Base-by-base conservation (phyloP, 305 asterid genomes). In the Fraxinus latifolia region DNA sequence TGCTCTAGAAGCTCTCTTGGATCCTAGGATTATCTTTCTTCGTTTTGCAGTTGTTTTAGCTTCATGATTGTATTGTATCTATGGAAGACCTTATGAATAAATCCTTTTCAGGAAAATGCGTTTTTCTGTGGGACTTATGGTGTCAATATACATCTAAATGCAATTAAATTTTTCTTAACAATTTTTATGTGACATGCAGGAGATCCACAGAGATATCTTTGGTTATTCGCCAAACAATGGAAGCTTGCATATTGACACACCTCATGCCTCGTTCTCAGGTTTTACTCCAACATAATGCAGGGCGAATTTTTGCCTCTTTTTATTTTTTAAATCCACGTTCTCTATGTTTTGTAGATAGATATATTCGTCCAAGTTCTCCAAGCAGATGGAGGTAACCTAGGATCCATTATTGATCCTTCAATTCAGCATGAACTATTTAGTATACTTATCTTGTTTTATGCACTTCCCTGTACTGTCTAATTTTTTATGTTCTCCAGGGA, bases 211-310 rank as follows among this genome's bases (percentile, higher is more conserved):
- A 95, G 90, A 93, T 93, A 85, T 95, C 93, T 37, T 73, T 88
- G 86, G 98, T 95, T 78, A 91, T 95, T 89, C 97, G 97, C 50
- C 98, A 95, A 91, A 93, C 98, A 70, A 92, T 95, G 99, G 99
- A 95, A 87, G 97, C 98, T 76, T 89, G 92, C 90, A 95, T 95
- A 87, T 86, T 93, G 89, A 92, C 94, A 39, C 90, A 94, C 89
- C 87, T 92, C 67, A 86, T 94, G 92, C 99, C 99, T 76, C 98
- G 97, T 58, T 94, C 98, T 80, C 97, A 93, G 98, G 97, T 92
- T 80, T 77, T 31, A 39, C 82, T 82, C 78, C 83, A 44, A 78
- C 82, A 23, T 80, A 82, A 65, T 55, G 58, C 72, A 39, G 60
- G 60, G 39, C 34, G 36, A 67, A 67, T 27, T 77, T 70, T 60